Percentiles rank a stretch among this genome's conserved stretches.
phyloP scores from a whole-genome alignment of 495 filamentous ascomycete species.

The Clavariopsis aquatica region DNA sequence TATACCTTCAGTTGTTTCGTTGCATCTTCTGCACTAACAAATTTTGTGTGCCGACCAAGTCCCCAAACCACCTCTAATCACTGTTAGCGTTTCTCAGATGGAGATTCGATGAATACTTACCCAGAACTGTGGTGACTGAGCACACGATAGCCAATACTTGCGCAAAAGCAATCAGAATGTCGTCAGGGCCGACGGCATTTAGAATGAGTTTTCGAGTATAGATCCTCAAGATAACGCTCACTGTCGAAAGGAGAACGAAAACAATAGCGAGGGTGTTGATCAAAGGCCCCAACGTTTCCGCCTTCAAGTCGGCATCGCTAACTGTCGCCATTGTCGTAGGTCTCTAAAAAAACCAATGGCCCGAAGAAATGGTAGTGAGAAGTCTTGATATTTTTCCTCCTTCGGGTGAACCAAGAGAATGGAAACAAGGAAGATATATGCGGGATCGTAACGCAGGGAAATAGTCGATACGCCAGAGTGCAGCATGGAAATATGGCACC shows the following conservation, averaged over 20 bases:
- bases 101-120: conserved; percentile 3
- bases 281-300: conserved; percentile 14
- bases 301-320: neutral
- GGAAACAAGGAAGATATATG: neutral
- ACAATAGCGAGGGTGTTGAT: conserved; percentile 23
- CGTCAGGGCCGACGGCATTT: conserved; percentile 16
- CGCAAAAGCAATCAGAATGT: conserved; percentile 20
- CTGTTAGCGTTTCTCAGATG: neutral
- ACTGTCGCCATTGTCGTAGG: conserved; percentile 1
- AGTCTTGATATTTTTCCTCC: neutral
- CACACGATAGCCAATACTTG: conserved; percentile 29
- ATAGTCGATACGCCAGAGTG: conserved; percentile 1
- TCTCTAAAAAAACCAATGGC: neutral
- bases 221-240: conserved; percentile 13
- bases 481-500: neutral
- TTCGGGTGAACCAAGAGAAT: neutral
- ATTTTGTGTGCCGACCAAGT: conserved; percentile 24
- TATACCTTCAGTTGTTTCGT: conserved; percentile 23
- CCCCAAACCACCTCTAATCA: conserved; percentile 21
- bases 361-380: neutral
- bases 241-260: conserved; percentile 24
- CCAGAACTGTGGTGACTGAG: conserved; percentile 22
- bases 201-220: conserved; percentile 17
- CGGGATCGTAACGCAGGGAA: neutral
- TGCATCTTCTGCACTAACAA: conserved; percentile 10